Conservation (phyloP, 768 basidiomycete species). For the Suillus clintonianus region DNA sequence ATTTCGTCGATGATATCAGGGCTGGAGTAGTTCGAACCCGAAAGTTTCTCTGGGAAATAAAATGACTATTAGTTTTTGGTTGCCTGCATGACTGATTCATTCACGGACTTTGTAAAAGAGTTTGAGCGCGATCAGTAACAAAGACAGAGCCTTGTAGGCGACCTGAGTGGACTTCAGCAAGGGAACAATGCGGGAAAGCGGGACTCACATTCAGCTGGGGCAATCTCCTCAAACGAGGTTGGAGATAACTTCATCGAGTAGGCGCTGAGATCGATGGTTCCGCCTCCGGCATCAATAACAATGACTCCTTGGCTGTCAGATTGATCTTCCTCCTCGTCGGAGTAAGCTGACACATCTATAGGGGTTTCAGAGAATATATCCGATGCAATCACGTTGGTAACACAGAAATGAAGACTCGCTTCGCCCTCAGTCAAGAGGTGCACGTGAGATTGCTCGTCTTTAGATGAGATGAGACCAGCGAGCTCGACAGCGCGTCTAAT, state of each 20-base stretch:
- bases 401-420: conserved; percentile 36
- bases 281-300: conserved; percentile 50
- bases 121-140: conserved; percentile 31
- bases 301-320: conserved; percentile 38
- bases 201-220: conserved; percentile 30
- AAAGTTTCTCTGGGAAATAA: conserved; percentile 24
- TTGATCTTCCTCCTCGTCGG: conserved; percentile 2
- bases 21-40: conserved; percentile 27
- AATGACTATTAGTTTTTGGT: neutral
- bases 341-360: neutral
- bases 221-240: conserved; percentile 35
- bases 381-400: conserved; percentile 41
- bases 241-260: conserved; percentile 28
- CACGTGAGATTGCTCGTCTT: conserved; percentile 15
- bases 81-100: neutral
- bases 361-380: conserved; percentile 20
- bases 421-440: conserved; percentile 29
- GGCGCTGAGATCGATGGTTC: conserved; percentile 40
- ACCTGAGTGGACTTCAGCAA: conserved; percentile 23
- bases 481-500: conserved; percentile 25
- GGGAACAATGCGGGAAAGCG: neutral
- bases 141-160: conserved; percentile 39
- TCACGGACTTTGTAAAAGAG: conserved; percentile 28
- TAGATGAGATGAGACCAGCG: conserved; percentile 23
- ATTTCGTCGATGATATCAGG: conserved; percentile 34